Percentiles rank a stretch among this genome's conserved stretches.
phyloP scores from a whole-genome alignment of 1,139 yeast genomes.

The Pneumocystis carinii region DNA sequence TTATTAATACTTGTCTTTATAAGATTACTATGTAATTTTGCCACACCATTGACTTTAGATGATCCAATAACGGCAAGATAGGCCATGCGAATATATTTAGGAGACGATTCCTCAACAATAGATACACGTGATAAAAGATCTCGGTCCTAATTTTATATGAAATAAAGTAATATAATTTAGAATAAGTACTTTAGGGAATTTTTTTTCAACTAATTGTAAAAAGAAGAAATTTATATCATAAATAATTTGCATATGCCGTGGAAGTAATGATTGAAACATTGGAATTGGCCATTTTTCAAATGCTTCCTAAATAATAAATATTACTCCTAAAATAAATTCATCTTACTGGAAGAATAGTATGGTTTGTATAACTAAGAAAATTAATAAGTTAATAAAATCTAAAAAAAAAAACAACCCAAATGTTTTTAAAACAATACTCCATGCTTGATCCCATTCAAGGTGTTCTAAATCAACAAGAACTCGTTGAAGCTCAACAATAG shows the following conservation, averaged over 20 bases:
- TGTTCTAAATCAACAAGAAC: conserved; percentile 71
- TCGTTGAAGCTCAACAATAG: conserved; percentile 79
- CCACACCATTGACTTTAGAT: conserved; percentile 89
- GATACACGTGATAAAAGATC: conserved; percentile 60
- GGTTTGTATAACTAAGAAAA: conserved; percentile 51
- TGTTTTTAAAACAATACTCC: conserved; percentile 66
- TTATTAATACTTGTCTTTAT: conserved; percentile 42
- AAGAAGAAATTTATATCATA: conserved; percentile 73
- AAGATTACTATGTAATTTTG: conserved; percentile 84
- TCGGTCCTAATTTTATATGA: conserved; percentile 24
- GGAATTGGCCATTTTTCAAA: conserved; percentile 91
- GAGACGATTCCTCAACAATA: conserved; percentile 63
- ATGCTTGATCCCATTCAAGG: conserved; percentile 67
- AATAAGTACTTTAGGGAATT: conserved; percentile 39
- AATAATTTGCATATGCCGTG: conserved; percentile 83
- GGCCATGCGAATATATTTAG: conserved; percentile 86
- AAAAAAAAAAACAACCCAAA: conserved; percentile 34
- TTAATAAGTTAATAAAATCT: background rate
- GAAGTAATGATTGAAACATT: conserved; percentile 59
- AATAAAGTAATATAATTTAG: background rate
- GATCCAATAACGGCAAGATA: conserved; percentile 81
- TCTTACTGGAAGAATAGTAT: conserved; percentile 75
- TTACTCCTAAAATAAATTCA: background rate
- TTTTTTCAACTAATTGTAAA: conserved; percentile 57
- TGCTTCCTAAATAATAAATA: conserved; percentile 28